Conservation (phyloP, 768 basidiomycete genomes). For the Pleurotus salmoneostramineus region DNA sequence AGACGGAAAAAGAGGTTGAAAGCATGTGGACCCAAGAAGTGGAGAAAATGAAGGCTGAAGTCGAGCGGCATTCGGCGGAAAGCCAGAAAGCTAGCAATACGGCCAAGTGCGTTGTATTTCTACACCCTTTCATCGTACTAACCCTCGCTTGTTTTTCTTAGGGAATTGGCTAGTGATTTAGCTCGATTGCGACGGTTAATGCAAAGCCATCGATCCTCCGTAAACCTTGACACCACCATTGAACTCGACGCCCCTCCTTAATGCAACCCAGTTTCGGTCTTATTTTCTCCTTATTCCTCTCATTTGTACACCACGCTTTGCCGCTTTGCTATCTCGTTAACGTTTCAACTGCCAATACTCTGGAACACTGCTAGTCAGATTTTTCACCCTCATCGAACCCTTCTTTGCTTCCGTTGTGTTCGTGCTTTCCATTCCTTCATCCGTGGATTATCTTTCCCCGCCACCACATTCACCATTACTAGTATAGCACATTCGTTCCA, state of each 20-base stretch:
- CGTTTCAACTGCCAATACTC: neutral
- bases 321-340: neutral
- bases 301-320: neutral
- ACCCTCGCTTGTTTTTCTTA: conserved; percentile 18
- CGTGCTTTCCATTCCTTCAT: neutral
- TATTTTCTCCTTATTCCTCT: neutral
- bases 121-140: conserved; percentile 6
- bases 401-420: neutral
- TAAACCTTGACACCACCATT: conserved; percentile 10
- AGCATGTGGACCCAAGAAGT: conserved; percentile 59
- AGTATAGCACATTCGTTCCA: neutral
- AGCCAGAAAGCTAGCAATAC: conserved; percentile 56
- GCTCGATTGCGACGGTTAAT: conserved; percentile 70
- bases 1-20: conserved; percentile 54
- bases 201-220: conserved; percentile 38
- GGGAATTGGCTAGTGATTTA: conserved; percentile 59
- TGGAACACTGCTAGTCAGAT: neutral
- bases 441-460: neutral
- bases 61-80: conserved; percentile 50
- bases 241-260: neutral
- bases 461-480: neutral
- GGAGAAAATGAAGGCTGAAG: conserved; percentile 41
- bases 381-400: neutral
- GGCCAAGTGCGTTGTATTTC: conserved; percentile 47
- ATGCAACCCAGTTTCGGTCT: neutral